Conservation (phyloP, 176 grass and related monocot genomes). For the Triticum monococcum region DNA sequence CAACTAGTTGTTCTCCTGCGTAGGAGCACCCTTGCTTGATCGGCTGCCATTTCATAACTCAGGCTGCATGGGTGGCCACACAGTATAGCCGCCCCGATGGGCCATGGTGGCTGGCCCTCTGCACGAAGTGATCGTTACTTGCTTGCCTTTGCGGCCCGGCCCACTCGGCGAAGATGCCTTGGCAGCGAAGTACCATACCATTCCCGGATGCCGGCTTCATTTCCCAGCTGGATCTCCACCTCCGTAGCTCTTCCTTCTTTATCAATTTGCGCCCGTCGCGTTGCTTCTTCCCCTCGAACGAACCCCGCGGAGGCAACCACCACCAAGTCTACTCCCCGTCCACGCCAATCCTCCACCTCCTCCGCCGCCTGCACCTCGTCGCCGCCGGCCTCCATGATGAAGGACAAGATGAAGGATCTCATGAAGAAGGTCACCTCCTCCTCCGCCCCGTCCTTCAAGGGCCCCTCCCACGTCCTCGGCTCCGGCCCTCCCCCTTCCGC, state of each 20-base stretch:
- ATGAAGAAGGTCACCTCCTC: constrained; percentile 93
- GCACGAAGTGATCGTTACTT: neutral
- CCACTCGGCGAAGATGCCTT: constrained; percentile 21
- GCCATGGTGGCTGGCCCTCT: no score
- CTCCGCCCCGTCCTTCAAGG: constrained; percentile 66
- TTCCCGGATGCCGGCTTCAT: neutral
- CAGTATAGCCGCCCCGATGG: no score
- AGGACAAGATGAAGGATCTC: constrained; percentile 89
- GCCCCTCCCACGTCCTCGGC: constrained; percentile 70
- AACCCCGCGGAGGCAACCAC: neutral
- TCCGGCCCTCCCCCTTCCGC: constrained; percentile 20
- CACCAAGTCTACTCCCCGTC: constrained; percentile 29
- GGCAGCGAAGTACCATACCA: constrained; percentile 7
- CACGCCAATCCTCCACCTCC: constrained; percentile 6
- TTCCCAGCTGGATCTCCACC: neutral
- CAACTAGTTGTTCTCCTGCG: no score
- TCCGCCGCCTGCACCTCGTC: neutral
- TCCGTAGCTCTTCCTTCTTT: neutral
- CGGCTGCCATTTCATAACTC: no score
- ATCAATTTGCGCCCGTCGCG: neutral
- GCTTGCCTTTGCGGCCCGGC: neutral
- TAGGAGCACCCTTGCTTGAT: no score
- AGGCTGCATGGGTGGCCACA: no score
- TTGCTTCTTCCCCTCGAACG: neutral
- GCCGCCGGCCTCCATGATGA: constrained; percentile 44